A percentile compares a stretch with the other conserved stretches of the same genome.
phyloP scores from a whole-genome alignment of 73 alveolate species.

The Stentor coeruleus region DNA sequence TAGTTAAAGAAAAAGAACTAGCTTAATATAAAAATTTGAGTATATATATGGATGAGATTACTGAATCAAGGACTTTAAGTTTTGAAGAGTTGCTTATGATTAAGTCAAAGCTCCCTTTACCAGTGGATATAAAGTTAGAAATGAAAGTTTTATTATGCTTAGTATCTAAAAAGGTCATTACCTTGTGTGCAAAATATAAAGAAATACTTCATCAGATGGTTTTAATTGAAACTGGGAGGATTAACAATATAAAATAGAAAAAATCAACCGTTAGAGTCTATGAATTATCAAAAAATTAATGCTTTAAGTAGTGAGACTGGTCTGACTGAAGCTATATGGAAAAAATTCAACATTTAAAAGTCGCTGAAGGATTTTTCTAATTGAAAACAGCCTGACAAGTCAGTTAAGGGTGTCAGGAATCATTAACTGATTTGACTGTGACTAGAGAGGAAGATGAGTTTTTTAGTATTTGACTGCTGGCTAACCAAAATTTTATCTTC shows the following conservation, averaged over 20 bases:
- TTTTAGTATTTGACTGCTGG: too few species aligned
- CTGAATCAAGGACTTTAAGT: not conserved
- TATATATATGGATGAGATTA: slow-evolving; percentile 19
- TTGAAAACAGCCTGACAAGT: slow-evolving; percentile 13
- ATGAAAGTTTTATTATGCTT: not conserved
- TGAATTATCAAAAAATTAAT: not conserved
- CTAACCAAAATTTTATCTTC: too few species aligned
- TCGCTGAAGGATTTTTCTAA: not conserved
- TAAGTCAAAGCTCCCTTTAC: not conserved
- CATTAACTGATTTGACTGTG: not conserved
- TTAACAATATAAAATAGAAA: not conserved
- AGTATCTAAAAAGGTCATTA: not conserved
- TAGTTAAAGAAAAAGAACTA: not conserved
- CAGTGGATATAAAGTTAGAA: not conserved
- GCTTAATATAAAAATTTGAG: slow-evolving; percentile 24
- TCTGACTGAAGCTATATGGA: slow-evolving; percentile 26
- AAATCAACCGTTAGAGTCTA: not conserved
- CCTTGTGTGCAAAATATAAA: slow-evolving; percentile 26
- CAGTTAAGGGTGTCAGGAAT: not conserved
- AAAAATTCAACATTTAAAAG: slow-evolving; percentile 14
- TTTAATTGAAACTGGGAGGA: not conserved
- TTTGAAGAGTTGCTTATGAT: slow-evolving; percentile 7
- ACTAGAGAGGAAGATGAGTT: slow-evolving; percentile 7
- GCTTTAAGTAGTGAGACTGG: not conserved
- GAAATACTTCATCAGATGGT: slow-evolving; percentile 12